Evolutionary conservation across 2,329 filamentous ascomycete genomes (phyloP), one percentile per base, ranked within the genome.

Genomic region (Pyrenochaeta sp.): DNA sequence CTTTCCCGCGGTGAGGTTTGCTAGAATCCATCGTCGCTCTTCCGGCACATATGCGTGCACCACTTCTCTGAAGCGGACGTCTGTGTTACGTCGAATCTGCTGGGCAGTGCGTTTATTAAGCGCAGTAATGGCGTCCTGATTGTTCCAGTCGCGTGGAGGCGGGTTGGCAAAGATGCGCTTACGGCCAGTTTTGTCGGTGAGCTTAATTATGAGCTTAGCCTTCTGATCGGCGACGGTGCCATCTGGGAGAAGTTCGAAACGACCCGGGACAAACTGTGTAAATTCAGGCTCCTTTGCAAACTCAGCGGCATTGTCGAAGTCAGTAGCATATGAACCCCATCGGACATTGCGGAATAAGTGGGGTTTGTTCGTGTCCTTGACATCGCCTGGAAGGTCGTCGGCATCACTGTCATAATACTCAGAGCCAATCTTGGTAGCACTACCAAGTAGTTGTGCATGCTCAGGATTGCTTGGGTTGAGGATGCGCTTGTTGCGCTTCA

Each of bases 91-190:
- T 3, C 67, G 67, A n/a, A 71, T 68, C 46, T 72, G 67, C 54
- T 72, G 67, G 3, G 65, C 64, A 20, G 61, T 62, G 43, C 67
- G 67, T 60, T 72, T 72, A 53, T 71, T 72, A 18, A 71, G 65
- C 14, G 54, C 52, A 1, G 63, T 64, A 41, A 69, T 62, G 21
- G 65, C 67, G 12, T 58, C 59, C 37, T 72, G 67, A 37, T 60
- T 46, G 23, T 50, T 58, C 67, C 69, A 72, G 45, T 69, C 61
- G 35, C 60, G 64, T 1, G 69, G 69, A 0, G 69, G 67, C 1
- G 64, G 68, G 32, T 71, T 72, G 7, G 52, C 41, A 49, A 68
- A 69, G 56, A 71, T 61, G 17, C 60, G 56, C 44, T 61, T 61
- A 7, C 57, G 55, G 18, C 63, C 60, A 6, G 51, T 41, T 12